Evolutionary conservation across 768 basidiomycete genomes (phyloP), one percentile per base, ranked within the genome.

Genomic region (Lactifluus echinatus): DNA sequence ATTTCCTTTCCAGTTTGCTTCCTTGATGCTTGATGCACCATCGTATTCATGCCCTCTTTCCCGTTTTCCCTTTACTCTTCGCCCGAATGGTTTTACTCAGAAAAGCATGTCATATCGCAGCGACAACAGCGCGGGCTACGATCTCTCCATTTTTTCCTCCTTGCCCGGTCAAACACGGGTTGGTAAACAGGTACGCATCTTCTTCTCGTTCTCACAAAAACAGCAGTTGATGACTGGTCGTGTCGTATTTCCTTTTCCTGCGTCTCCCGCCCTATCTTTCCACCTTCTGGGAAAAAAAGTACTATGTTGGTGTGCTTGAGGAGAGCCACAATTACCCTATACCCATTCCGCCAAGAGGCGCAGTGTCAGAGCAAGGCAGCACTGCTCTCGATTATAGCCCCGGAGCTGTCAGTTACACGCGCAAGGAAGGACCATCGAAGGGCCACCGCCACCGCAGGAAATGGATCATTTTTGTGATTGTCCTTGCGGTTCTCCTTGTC

Each of bases 231-330:
- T 24, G 36, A 50, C n/a, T 29, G 15, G 11, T 24, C 5, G 19
- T 4, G 7, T 33, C 1, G 12, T 17, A 0, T 34, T 28, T 15
- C 24, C 3, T 8, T 19, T 2, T 8, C 10, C 17, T 23, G 10
- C 39, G 3, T 46, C 10, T 10, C 7, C 36, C 40, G 56, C 29
- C 31, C 29, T 8, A 12, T 7, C 19, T 7, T 24, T 31, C 4
- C 29, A 4, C 34, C 23, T n/a, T 21, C 24, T 61, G 82, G 80
- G 75, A n/a, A n/a, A n/a, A 76, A 70, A 79, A 80, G 2, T 82
- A 82, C 67, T 75, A 75, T 53, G 71, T 79, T 55, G 75, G 79
- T 63, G 64, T 82, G 15, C 60, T 72, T 8, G 66, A 66, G 58
- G 52, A 50, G 55, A 49, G 64, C 64, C 64, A 57, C 56, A 50